Evolutionary conservation across 225 moss, liverwort and hornwort genomes (phyloP).

Genomic region (Pseudisothecium myosuroides): DNA sequence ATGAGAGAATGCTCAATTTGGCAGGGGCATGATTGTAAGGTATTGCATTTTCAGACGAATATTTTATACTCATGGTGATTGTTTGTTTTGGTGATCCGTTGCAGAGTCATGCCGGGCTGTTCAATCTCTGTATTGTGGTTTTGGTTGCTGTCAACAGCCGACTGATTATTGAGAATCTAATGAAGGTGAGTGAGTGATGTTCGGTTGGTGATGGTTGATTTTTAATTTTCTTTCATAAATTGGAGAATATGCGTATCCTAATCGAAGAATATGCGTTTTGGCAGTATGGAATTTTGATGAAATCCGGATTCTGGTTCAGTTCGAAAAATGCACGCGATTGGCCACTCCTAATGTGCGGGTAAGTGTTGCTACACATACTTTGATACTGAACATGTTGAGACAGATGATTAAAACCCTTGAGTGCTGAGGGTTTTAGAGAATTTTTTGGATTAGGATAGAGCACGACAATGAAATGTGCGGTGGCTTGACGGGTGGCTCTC

Average conservation of each 20-base stretch:
- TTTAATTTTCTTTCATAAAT: not conserved
- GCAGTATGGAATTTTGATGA: conserved; percentile 89
- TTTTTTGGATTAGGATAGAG: not conserved
- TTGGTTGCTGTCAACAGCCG: conserved; percentile 69
- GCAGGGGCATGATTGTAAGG: not conserved
- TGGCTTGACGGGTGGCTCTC: not conserved
- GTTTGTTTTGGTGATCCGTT: not conserved
- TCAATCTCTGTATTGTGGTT: not conserved
- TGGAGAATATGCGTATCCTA: not conserved
- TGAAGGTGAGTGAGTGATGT: conserved; percentile 63
- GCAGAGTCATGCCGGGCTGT: not conserved
- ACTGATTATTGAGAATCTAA: conserved; percentile 32
- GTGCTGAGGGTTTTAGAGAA: not conserved
- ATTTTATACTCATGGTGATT: not conserved
- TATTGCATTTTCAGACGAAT: not conserved
- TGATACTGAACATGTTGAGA: not conserved
- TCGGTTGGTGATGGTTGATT: not conserved
- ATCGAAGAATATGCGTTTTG: not conserved
- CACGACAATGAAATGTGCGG: not conserved
- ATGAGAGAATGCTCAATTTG: not conserved
- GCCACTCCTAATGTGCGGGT: conserved; percentile 97
- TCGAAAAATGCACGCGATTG: conserved; percentile 81
- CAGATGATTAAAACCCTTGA: not conserved
- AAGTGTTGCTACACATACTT: not conserved
- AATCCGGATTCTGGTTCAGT: conserved; percentile 91